phyloP scores from a whole-genome alignment of 2,329 filamentous ascomycete species.

The Trichoderma guizhouense region DNA sequence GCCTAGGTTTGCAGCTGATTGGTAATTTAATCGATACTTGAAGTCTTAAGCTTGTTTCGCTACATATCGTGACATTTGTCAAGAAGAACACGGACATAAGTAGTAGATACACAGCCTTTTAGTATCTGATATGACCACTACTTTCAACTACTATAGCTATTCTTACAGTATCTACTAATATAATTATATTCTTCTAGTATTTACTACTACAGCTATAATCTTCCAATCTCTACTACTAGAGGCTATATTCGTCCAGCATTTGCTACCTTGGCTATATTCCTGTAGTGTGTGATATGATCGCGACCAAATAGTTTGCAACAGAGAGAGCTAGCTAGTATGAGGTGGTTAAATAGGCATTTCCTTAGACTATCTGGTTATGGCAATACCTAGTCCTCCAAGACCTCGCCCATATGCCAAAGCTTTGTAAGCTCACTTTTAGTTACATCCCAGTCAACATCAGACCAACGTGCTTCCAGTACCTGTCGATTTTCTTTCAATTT shows the following conservation, averaged over 20 bases:
- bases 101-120: neutral
- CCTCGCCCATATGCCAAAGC: neutral
- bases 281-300: fast-evolving
- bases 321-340: neutral
- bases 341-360: fast-evolving
- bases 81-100: neutral
- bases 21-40: neutral
- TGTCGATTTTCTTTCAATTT: neutral
- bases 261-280: neutral
- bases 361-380: neutral
- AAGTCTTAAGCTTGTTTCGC: neutral
- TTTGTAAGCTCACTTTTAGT: neutral
- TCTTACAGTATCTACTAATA: too few relatives aligned
- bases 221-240: neutral
- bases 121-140: neutral
- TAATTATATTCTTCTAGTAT: neutral
- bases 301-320: fast-evolving
- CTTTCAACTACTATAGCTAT: neutral
- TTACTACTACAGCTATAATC: neutral
- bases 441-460: neutral
- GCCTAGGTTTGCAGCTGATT: neutral
- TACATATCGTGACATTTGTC: neutral
- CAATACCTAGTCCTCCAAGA: neutral
- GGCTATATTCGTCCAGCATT: neutral
- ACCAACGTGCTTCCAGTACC: neutral